Percentiles rank a stretch among this genome's conserved stretches.
These are phyloP conservation scores for Suillus clintonianus DNA, from an alignment of 768 basidiomycete genomes.

Conservation along the genomic window DNA sequence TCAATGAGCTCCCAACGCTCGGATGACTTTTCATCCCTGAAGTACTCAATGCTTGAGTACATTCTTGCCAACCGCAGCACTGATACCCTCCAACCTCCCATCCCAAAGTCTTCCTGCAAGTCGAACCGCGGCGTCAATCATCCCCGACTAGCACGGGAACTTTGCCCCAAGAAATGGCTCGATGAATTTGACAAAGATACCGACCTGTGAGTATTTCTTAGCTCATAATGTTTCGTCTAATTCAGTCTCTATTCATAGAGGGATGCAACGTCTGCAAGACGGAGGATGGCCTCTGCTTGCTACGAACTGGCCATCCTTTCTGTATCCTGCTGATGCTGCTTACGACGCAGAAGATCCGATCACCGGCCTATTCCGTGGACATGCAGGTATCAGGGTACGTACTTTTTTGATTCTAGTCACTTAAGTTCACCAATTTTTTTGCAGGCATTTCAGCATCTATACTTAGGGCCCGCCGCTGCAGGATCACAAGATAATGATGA, in stretches of 20 bases:
- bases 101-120: constrained; percentile 4
- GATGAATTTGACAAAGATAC: neutral
- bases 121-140: neutral
- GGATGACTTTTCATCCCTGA: neutral
- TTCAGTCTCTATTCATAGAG: neutral
- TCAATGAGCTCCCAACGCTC: neutral
- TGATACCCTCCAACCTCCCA: neutral
- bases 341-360: neutral
- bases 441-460: neutral
- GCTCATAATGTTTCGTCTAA: neutral
- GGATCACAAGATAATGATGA: neutral
- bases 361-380: neutral
- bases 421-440: neutral
- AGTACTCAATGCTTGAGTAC: neutral
- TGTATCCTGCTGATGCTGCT: neutral
- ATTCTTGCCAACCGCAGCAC: neutral
- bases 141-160: neutral
- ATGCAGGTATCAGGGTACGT: neutral
- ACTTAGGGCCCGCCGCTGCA: constrained; percentile 3
- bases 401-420: no score
- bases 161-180: constrained; percentile 3
- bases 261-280: constrained; percentile 2
- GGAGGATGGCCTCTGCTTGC: neutral
- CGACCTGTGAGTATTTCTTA: neutral
- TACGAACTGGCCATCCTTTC: constrained; percentile 2